Conservation (phyloP, 169 alveolate species). For the Plasmodium fragile region DNA sequence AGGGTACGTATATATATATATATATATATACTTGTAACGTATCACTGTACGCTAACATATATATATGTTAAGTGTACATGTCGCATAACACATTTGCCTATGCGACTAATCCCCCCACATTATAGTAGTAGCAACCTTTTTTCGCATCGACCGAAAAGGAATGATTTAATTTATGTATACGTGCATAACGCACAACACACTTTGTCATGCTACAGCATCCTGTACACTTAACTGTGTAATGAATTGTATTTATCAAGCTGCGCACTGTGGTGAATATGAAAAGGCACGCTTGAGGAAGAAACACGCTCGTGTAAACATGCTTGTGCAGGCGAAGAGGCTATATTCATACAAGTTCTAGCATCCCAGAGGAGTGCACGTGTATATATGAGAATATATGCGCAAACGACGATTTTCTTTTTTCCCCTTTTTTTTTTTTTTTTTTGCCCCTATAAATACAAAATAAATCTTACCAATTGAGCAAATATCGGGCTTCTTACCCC, state of each 20-base stretch:
- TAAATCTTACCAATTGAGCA: neutral
- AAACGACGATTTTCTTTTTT: neutral
- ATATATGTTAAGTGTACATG: neutral
- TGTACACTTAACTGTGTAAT: neutral
- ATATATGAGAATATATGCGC: neutral
- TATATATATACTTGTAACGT: constrained; percentile 10
- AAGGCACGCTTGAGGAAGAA: neutral
- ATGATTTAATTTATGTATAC: neutral
- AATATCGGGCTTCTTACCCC: neutral
- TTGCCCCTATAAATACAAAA: neutral
- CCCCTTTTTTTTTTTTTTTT: neutral
- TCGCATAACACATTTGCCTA: neutral
- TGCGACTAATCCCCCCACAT: neutral
- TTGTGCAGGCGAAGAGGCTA: neutral
- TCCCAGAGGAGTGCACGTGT: neutral
- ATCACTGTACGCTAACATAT: neutral
- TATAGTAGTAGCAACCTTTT: neutral
- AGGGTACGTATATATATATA: neutral
- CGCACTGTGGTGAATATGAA: neutral
- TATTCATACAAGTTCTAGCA: neutral
- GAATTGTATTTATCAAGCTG: neutral
- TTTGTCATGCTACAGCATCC: neutral
- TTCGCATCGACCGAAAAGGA: neutral
- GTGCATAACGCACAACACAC: neutral
- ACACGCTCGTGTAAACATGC: neutral